phyloP scores from a whole-genome alignment of 305 asterid species.

The Fraxinus albicans region DNA sequence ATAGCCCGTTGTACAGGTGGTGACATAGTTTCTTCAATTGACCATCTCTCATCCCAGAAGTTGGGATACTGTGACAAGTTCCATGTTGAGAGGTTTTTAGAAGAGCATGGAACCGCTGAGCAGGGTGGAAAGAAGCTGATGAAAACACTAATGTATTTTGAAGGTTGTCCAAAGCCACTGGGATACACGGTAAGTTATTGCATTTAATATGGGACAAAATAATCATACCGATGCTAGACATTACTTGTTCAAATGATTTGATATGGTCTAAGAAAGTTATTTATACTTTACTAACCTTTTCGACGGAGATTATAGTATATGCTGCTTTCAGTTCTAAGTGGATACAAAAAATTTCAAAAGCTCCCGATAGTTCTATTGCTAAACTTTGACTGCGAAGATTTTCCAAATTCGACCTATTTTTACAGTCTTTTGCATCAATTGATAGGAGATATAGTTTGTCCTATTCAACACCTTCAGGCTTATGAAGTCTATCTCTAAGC shows the following conservation, averaged over 20 bases:
- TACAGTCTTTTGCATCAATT: background rate
- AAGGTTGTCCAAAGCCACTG: conserved; percentile 95
- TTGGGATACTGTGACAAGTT: conserved; percentile 83
- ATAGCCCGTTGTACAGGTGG: conserved; percentile 92
- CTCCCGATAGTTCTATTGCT: conserved; percentile 11
- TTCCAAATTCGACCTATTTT: background rate
- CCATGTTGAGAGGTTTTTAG: conserved; percentile 69
- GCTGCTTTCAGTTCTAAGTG: conserved; percentile 1
- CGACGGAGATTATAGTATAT: conserved; percentile 11
- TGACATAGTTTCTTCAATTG: conserved; percentile 88
- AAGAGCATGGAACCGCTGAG: conserved; percentile 79
- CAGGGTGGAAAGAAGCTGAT: conserved; percentile 71
- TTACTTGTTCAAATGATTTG: conserved; percentile 12
- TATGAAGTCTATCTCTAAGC: conserved; percentile 12
- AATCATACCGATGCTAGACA: background rate
- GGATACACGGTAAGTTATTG: conserved; percentile 84
- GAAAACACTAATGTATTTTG: conserved; percentile 94
- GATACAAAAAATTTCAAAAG: conserved; percentile 3
- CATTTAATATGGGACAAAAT: conserved; percentile 13
- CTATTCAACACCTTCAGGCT: background rate
- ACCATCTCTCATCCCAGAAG: conserved; percentile 74
- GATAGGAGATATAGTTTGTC: background rate
- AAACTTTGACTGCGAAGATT: conserved; percentile 9
- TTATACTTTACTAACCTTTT: background rate
- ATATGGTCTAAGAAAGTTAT: background rate